Evolutionary conservation across 352 stramenopile species (phyloP), one percentile per base, ranked within the genome.

Genomic region (Hyaloperonospora arabidopsidis): DNA sequence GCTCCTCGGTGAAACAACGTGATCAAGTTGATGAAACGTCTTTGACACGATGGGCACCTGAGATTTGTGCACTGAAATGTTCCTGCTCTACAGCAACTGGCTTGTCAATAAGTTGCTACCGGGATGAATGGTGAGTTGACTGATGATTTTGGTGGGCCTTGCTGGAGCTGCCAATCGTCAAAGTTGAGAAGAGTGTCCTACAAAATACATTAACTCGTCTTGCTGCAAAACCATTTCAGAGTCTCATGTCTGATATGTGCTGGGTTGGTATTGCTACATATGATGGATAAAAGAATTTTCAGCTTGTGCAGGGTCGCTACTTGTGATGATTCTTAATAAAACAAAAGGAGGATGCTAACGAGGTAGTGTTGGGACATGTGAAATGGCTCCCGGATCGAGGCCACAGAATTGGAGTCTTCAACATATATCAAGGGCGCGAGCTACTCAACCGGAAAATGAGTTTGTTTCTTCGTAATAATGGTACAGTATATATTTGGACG

Each of bases 401-500:
- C 5, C 35, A 46, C 5, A 36, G 36, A 1, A 46, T 46, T 14
- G 51, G 48, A n/a, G 14, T 57, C 1, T 49, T 57, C 15, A 15
- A 14, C 23, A 50, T 41, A 13, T 39, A 57, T 19, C 41, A 57
- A 38, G n/a, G 41, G 51, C 40, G 34, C 18, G 51, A 50, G n/a
- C 23, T 49, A 6, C 13, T 49, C 1, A 51, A 50, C 13, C 17
- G n/a, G 1, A 51, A 1, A 8, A 19, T 57, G 41, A 57, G 32
- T n/a, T 13, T n/a, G 2, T 51, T 46, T 51, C 22, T 57, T 11
- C 12, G 21, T 2, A 25, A 11, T 12, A 1, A 22, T 36, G 41
- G 40, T 2, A 57, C 44, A 14, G 28, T 45, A 29, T 57, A 35
- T 17, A 45, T 18, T 4, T 51, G 40, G 32, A 50, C 51, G 7